Evolutionary conservation across 257 asterid genomes (phyloP), one percentile per base, ranked within the genome.

Genomic region (Coffea canephora): DNA sequence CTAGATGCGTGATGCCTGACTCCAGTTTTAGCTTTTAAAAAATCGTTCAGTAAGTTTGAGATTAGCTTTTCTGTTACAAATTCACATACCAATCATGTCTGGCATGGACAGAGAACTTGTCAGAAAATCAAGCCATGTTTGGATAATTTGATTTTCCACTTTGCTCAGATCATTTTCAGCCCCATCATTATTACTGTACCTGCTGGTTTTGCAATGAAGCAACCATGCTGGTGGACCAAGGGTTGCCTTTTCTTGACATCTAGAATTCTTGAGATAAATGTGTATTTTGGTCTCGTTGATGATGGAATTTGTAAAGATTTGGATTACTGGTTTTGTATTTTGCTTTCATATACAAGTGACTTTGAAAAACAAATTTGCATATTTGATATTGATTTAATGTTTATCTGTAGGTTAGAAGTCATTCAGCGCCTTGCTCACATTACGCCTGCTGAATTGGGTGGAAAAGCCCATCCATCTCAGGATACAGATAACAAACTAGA

Each of bases 401-500:
- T 78, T 57, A 73, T 75, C 54, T 87, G 90, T 94, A 96, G 99
- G 87, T 88, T 90, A 83, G 97, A 94, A 87, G 92, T 96, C 81
- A 92, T 96, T 86, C 98, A 91, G 82, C 95, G 99, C 68, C 98
- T 96, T 85, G 95, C 95, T 84, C 93, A 92, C 78, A 90, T 94
- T 77, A 96, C 99, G 54, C 96, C 99, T 12, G 81, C 89, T 13
- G 99, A 96, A 85, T 87, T 96, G 93, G 99, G 99, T 77, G 99
- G 99, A 71, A 96, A 92, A 90, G 97, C 96, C 74, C 89, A 96
- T 84, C 97, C 91, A 84, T 91, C 96, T 1, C 99, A 94, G 87
- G 99, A 96, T 79, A 83, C 97, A 73, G 99, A 96, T 85, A 94
- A 86, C 89, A 96, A 94, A 90, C 91, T 96, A 80, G 99, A 96